Percentiles rank a stretch among this genome's conserved stretches.
Conservation (phyloP, 768 basidiomycete species). For the Lenzites betulinus region DNA sequence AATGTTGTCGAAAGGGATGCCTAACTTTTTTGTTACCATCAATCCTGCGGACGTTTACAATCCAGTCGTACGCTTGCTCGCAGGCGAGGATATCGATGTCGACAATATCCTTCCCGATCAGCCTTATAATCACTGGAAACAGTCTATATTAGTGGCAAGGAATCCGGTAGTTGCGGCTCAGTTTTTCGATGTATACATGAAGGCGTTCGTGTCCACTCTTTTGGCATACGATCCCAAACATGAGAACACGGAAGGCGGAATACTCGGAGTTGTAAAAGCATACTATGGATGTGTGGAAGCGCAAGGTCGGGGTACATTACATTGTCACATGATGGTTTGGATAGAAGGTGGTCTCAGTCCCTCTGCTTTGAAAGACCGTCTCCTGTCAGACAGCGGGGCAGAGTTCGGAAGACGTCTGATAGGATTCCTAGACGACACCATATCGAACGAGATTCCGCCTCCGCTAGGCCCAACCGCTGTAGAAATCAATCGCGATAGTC, state of each 20-base stretch:
- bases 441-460: background rate
- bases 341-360: background rate
- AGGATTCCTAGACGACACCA: background rate
- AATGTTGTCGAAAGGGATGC: constrained; percentile 38
- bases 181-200: constrained; percentile 46
- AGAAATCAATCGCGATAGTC: background rate
- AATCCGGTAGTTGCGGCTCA: constrained; percentile 42
- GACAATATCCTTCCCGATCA: constrained; percentile 33
- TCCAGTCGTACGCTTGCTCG: constrained; percentile 43
- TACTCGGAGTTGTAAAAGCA: constrained; percentile 36
- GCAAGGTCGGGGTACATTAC: too few relatives aligned
- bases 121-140: constrained; percentile 34
- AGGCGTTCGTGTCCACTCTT: constrained; percentile 33
- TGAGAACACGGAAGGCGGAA: constrained; percentile 26
- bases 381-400: background rate
- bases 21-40: constrained; percentile 46
- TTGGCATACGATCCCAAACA: background rate
- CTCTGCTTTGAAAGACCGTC: background rate
- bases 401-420: background rate
- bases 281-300: constrained; percentile 37
- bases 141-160: constrained; percentile 38
- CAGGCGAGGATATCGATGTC: constrained; percentile 39
- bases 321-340: background rate
- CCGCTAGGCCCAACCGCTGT: too few relatives aligned
- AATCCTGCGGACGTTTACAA: constrained; percentile 48